Evolutionary conservation across 805 yeast species (phyloP).

Genomic region (Metschnikowia borealis): DNA sequence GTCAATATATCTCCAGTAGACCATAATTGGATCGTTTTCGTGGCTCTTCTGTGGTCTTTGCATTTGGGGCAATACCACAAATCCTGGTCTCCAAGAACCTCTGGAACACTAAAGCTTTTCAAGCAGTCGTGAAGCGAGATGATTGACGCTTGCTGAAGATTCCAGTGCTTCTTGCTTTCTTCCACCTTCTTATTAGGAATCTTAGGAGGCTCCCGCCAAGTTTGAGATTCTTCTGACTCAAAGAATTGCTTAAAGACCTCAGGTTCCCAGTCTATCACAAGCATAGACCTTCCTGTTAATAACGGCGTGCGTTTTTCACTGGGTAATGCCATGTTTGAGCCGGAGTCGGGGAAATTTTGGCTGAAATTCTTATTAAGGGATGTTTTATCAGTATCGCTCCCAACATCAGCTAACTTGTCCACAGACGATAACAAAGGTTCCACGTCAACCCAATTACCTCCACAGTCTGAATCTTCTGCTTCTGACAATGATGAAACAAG

Average conservation of each 20-base stretch:
- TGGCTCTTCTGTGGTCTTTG: slow-evolving; percentile 84
- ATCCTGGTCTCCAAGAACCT: slow-evolving; percentile 82
- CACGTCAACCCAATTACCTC: slow-evolving; percentile 18
- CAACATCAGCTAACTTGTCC: slow-evolving; percentile 4
- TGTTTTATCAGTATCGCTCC: background rate
- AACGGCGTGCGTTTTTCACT: slow-evolving; percentile 9
- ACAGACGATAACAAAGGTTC: slow-evolving; percentile 13
- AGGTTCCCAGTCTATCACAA: slow-evolving; percentile 66
- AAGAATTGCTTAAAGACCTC: slow-evolving; percentile 50
- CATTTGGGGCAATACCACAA: slow-evolving; percentile 93
- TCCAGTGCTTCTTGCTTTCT: slow-evolving; percentile 34
- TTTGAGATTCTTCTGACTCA: slow-evolving; percentile 41
- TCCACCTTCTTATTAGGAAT: slow-evolving; percentile 55
- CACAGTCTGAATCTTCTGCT: slow-evolving; percentile 31
- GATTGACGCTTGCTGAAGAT: slow-evolving; percentile 43
- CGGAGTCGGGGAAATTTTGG: too few relatives aligned
- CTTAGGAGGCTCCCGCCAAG: slow-evolving; percentile 46
- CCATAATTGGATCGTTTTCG: slow-evolving; percentile 90
- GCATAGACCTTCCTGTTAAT: slow-evolving; percentile 22
- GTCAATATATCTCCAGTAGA: slow-evolving; percentile 87
- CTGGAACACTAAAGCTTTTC: slow-evolving; percentile 70
- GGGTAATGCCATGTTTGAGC: background rate
- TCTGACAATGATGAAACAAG: background rate
- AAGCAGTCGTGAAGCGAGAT: slow-evolving; percentile 66
- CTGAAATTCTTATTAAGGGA: background rate